Base-by-base conservation (phyloP, 2,329 filamentous ascomycete species). In the Tothia fuscella region DNA sequence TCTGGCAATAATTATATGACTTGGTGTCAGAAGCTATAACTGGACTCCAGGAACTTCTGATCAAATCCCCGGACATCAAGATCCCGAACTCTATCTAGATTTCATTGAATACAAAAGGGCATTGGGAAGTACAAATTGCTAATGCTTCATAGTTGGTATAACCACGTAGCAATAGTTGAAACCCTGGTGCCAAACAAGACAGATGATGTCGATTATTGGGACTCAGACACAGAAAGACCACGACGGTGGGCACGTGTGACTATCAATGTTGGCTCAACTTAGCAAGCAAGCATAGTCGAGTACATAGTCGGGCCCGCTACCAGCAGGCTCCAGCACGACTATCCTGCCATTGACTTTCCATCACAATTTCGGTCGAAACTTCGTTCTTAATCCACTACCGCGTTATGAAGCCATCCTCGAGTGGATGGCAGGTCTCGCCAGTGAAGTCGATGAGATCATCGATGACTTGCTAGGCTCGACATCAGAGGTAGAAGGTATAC, bases 281-380 rank as follows among this genome's bases (percentile, higher is more conserved):
- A 49, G 3, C 56, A 61, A 10, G 66, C 67, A 2, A 58, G 64
- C 21, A 64, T 62, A 4, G 62, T 68, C 43, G 66, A 71, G 47
- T 70, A 65, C 47, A 66, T 67, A 57, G 60, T 71, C 21, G 67
- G 68, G 0, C n/a, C 68, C 69, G 2, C 56, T 72, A 3, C 69
- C 68, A 2, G 56, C 70, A 3, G 53, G 51, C 6, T 40, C 49
- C 16, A 47, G 57, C 22, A 57, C 51, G 7, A 50, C 38, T 1
- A 53, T 56, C 12, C 38, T 50, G 22, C 54, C 51, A 28, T 48
- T 57, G 13, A 31, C 24, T 4, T 43, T 21, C 24, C 16, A 14
- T 16, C 39, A 43, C 30, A 43, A 43, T 32, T 30, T 25, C 17
- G 34, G 41, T 20, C 26, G 41, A 5, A 31, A 39, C 16, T 33